Base-by-base conservation (phyloP, 495 filamentous ascomycete species). In the Trichocladium antarcticum region DNA sequence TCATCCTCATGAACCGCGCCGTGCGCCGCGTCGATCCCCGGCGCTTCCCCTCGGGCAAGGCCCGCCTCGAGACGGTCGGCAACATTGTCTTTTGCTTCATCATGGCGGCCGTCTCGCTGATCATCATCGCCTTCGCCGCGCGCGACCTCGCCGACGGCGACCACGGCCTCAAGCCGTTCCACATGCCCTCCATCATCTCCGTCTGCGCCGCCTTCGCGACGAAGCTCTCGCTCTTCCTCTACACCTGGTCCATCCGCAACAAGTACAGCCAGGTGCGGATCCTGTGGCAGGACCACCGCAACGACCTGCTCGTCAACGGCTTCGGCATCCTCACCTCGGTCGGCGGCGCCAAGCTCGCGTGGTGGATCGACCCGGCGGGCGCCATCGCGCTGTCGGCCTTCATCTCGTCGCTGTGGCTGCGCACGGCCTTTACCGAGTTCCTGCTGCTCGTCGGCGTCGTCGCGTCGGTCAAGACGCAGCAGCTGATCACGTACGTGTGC, bases 1-100 rank as follows among this genome's bases (percentile, higher is more conserved):
- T 98, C 4, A 85, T 97, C 40, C 68, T 96, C 22, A 87, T 80
- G 59, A 84, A 90, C 67, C 85, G 89, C 47, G 90, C 93, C 47
- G 83, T 96, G 56, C 82, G 83, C 56, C 80, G 76, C 39, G 93
- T 97, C 49, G 89, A 97, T 60, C 77, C 86, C n/a, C 78, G 78
- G 53, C 82, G 84, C 44, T 98, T 96, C 65, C 92, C 92, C 3
- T 87, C 84, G 0, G 92, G 92, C 48, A 97, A 96, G 64, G 89
- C 89, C 7, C 82, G 92, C 17, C 85, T 98, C 43, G 92, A 98
- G 67, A 97, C 89, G 5, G 87, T 88, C 1, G 92, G 92, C 38
- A 98, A 97, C 60, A 97, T 98, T 56, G 79, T 83, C 53, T 98
- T 98, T 73, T 95, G 90, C 68, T 95, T 93, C 69, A 74, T 98